These are phyloP conservation scores for Vachellia collinsii DNA, from an alignment of 306 rosid species.

Conservation along the genomic window DNA sequence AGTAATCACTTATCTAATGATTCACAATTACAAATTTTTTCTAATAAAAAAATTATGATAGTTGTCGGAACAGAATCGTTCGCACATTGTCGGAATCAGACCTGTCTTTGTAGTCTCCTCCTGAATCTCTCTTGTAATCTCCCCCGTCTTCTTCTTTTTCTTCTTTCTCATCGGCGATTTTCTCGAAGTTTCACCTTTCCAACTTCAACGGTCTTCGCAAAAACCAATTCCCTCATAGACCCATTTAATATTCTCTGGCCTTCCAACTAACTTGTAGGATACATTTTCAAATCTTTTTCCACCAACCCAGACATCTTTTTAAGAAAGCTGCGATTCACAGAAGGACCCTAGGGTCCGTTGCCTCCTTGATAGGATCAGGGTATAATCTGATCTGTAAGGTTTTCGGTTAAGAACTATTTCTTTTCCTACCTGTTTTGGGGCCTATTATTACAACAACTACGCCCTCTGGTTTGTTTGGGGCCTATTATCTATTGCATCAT, in stretches of 20 bases:
- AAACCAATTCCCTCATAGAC: slow-evolving; percentile 18
- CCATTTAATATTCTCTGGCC: neutral
- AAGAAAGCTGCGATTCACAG: slow-evolving; percentile 23
- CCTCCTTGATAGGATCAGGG: slow-evolving; percentile 15
- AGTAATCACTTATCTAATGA: slow-evolving; percentile 9
- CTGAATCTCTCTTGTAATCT: slow-evolving; percentile 15
- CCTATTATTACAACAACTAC: neutral
- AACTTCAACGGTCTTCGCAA: slow-evolving; percentile 15
- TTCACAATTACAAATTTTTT: neutral
- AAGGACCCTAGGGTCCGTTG: slow-evolving; percentile 16
- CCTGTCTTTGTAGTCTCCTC: slow-evolving; percentile 23
- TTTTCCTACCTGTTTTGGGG: slow-evolving; percentile 18
- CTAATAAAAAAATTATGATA: neutral
- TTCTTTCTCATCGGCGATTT: neutral
- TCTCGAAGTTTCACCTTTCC: slow-evolving; percentile 16
- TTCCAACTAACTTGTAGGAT: neutral
- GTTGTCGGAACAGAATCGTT: slow-evolving; percentile 24
- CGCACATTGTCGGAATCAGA: slow-evolving; percentile 21
- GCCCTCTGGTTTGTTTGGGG: neutral
- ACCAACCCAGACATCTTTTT: neutral
- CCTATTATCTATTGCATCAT: no score
- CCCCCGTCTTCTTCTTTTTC: neutral
- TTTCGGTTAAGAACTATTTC: slow-evolving; percentile 6
- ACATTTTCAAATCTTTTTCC: neutral
- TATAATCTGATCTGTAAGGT: slow-evolving; percentile 39